A percentile compares a stretch with the other conserved stretches of the same genome.
phyloP scores from a whole-genome alignment of 208 protist species.

The Herpetomonas muscarum region DNA sequence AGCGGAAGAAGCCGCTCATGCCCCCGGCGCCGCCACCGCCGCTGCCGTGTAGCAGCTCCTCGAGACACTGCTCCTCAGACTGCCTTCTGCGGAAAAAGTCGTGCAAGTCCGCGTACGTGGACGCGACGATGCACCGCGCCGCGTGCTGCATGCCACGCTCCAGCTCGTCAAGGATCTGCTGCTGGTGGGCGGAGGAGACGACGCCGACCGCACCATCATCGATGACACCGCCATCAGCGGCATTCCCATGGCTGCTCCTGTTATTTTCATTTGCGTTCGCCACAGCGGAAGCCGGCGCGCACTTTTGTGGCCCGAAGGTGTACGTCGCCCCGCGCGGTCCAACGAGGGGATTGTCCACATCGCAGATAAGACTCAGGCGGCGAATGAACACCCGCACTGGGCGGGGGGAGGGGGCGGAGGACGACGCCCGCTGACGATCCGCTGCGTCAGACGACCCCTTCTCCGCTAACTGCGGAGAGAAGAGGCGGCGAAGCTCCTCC shows the following conservation, averaged over 20 bases:
- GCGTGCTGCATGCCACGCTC: constrained; percentile 61
- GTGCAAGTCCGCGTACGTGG: constrained; percentile 16
- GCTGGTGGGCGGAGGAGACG: constrained; percentile 24
- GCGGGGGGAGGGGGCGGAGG: constrained; percentile 5
- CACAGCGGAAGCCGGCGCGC: constrained; percentile 18
- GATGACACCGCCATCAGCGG: not conserved
- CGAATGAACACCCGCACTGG: not conserved
- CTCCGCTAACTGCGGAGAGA: not conserved
- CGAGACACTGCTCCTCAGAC: constrained; percentile 4
- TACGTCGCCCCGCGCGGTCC: constrained; percentile 61
- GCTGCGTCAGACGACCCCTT: not conserved
- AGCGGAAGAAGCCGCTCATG: constrained; percentile 77
- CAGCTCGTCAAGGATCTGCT: constrained; percentile 30
- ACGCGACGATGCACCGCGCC: constrained; percentile 28
- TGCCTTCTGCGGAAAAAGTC: not conserved
- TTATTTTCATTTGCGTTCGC: not conserved
- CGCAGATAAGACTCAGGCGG: constrained; percentile 64
- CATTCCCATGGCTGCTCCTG: not conserved
- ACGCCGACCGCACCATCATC: constrained; percentile 41
- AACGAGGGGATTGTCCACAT: constrained; percentile 69
- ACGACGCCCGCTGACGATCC: not conserved
- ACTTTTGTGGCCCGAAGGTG: constrained; percentile 80
- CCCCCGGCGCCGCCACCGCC: constrained; percentile 72
- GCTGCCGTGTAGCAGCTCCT: constrained; percentile 26
- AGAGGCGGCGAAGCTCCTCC: constrained; percentile 10